phyloP scores from a whole-genome alignment of 2,329 filamentous ascomycete species.

The Penicillium expansum region DNA sequence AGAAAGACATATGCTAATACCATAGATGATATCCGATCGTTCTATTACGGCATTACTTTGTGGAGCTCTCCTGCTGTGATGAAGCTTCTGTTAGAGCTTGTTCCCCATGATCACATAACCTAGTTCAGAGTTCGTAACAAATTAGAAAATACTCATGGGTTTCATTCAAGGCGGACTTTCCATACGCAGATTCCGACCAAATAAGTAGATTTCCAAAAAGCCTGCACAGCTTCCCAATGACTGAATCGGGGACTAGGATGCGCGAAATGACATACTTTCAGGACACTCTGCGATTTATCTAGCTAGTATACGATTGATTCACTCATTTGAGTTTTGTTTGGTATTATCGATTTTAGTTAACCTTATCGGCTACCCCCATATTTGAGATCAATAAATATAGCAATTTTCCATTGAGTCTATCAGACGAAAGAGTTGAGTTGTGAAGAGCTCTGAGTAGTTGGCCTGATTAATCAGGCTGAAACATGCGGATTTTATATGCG shows the following conservation, averaged over 20 bases:
- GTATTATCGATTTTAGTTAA: not conserved
- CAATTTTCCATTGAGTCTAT: too few relatives aligned
- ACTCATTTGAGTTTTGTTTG: not conserved
- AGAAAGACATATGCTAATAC: not conserved
- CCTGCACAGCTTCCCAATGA: not conserved
- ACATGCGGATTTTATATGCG: not conserved
- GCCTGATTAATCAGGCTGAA: not conserved
- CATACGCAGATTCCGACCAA: not conserved
- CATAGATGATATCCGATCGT: not conserved
- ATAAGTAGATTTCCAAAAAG: not conserved
- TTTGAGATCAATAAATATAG: not conserved
- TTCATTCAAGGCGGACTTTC: not conserved
- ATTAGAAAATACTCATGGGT: not conserved
- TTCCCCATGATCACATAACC: not conserved
- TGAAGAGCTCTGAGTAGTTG: not conserved
- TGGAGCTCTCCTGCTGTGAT: not conserved
- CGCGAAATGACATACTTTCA: too few relatives aligned
- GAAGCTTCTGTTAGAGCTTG: not conserved
- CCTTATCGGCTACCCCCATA: not conserved
- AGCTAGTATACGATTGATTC: not conserved
- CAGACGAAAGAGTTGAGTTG: not conserved
- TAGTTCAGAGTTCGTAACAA: not conserved
- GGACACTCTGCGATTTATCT: not conserved
- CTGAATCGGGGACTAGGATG: too few relatives aligned
- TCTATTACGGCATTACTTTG: not conserved